phyloP scores from a whole-genome alignment of 768 basidiomycete species.

The Podaxis sp. region DNA sequence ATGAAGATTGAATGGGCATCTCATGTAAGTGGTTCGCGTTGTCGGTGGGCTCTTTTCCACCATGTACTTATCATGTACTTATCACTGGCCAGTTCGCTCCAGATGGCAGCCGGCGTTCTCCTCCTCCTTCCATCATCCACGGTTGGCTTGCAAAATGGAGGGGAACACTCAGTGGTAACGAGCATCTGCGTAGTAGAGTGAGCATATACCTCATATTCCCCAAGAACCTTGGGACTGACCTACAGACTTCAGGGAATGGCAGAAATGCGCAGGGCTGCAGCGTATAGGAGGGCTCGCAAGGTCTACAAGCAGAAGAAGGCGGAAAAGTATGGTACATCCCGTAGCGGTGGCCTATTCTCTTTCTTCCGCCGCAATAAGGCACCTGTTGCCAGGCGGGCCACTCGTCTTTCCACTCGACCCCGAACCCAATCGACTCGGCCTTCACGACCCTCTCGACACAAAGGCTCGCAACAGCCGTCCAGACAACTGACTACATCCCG shows the following conservation, averaged over 20 bases:
- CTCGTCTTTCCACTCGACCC: neutral
- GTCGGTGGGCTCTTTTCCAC: neutral
- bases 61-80: neutral
- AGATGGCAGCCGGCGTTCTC: conserved; percentile 41
- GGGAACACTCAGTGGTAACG: conserved; percentile 64
- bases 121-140: conserved; percentile 57
- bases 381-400: neutral
- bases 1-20: conserved; percentile 57
- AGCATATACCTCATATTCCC: conserved; percentile 4
- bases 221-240: conserved; percentile 1
- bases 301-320: conserved; percentile 4
- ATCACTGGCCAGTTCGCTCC: conserved; percentile 29
- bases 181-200: conserved; percentile 48
- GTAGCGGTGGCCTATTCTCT: conserved; percentile 18
- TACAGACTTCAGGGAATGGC: conserved; percentile 46
- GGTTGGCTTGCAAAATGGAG: conserved; percentile 81
- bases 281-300: conserved; percentile 8
- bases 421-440: conserved; percentile 1
- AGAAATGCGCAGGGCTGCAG: conserved; percentile 60
- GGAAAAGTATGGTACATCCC: conserved; percentile 16
- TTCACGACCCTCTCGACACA: neutral
- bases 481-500: neutral
- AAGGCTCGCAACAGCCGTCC: neutral
- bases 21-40: conserved; percentile 23
- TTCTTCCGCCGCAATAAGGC: conserved; percentile 16